phyloP scores from a whole-genome alignment of 805 yeast genomes.

The Komagataella mondaviorum region DNA sequence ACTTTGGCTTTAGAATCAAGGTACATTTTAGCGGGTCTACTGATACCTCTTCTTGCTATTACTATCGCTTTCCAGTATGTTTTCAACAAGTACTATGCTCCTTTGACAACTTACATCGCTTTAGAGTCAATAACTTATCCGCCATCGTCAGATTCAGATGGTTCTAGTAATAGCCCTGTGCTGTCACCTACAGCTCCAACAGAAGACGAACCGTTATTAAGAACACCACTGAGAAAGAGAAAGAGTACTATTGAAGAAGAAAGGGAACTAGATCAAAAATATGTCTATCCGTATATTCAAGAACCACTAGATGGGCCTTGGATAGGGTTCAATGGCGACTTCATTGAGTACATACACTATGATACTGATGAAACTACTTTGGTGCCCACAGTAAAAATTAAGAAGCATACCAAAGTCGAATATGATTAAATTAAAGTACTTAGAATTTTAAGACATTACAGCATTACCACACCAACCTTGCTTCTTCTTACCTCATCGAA shows the following conservation, averaged over 20 bases:
- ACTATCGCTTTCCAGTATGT: conserved; percentile 32
- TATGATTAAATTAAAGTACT: conserved; percentile 7
- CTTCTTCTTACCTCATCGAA: conserved; percentile 45
- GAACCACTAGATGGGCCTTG: conserved; percentile 42
- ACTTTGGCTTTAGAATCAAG: conserved; percentile 49
- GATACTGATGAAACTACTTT: conserved; percentile 2
- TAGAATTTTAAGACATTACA: conserved; percentile 21
- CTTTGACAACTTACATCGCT: conserved; percentile 42
- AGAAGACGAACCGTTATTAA: neutral
- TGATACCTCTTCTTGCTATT: conserved; percentile 33
- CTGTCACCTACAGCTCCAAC: too few species aligned
- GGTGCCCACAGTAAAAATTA: conserved; percentile 1
- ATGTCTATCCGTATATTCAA: conserved; percentile 32
- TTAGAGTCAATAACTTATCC: conserved; percentile 37
- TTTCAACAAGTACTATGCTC: conserved; percentile 40
- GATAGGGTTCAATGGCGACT: conserved; percentile 42
- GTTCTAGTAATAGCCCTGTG: conserved; percentile 10
- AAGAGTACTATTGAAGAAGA: conserved; percentile 45
- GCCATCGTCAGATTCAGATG: conserved; percentile 37
- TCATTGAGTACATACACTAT: conserved; percentile 25
- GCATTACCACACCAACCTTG: conserved; percentile 84
- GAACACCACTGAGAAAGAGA: conserved; percentile 15
- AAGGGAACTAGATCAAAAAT: conserved; percentile 34
- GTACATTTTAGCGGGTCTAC: conserved; percentile 29
- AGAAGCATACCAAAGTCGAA: conserved; percentile 10